A percentile compares a stretch with the other conserved stretches of the same genome.
Evolutionary conservation across 768 basidiomycete species (phyloP).

Genomic region (Kwoniella sp.): DNA sequence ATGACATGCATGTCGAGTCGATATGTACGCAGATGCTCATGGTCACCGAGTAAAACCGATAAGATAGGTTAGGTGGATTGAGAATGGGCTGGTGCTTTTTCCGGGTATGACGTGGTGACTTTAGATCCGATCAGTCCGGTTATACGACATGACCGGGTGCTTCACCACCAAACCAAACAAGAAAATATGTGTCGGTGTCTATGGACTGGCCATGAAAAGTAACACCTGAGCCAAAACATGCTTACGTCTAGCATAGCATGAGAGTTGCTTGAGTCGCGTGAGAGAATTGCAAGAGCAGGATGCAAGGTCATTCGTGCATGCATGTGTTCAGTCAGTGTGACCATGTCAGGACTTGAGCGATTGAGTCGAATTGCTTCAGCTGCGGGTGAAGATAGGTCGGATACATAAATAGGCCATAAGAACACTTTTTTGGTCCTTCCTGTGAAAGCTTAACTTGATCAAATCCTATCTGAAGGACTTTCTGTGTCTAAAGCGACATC

Average conservation of each 20-base stretch:
- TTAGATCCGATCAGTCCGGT: slow-evolving; percentile 8
- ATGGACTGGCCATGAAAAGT: too few relatives aligned
- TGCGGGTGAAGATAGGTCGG: neutral
- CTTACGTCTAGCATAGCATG: neutral
- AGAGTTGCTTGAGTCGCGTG: neutral
- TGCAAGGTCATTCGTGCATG: too few relatives aligned
- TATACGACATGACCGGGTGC: slow-evolving; percentile 11
- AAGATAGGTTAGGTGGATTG: neutral
- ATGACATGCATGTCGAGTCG: slow-evolving; percentile 7
- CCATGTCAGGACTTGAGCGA: too few relatives aligned
- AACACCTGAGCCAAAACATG: too few relatives aligned
- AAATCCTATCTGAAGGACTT: too few relatives aligned
- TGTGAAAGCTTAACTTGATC: too few relatives aligned
- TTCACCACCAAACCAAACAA: slow-evolving; percentile 4
- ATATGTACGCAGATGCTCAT: neutral
- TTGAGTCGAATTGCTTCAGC: too few relatives aligned
- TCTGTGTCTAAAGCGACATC: too few relatives aligned
- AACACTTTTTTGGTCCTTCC: too few relatives aligned
- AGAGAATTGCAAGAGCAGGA: neutral
- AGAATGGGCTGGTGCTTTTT: neutral
- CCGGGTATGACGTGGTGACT: neutral
- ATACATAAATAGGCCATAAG: neutral
- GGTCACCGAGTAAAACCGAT: slow-evolving; percentile 22
- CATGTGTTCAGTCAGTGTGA: too few relatives aligned
- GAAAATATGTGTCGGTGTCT: neutral